Conservation (phyloP, 257 asterid species). For the Agastache rugosa region DNA sequence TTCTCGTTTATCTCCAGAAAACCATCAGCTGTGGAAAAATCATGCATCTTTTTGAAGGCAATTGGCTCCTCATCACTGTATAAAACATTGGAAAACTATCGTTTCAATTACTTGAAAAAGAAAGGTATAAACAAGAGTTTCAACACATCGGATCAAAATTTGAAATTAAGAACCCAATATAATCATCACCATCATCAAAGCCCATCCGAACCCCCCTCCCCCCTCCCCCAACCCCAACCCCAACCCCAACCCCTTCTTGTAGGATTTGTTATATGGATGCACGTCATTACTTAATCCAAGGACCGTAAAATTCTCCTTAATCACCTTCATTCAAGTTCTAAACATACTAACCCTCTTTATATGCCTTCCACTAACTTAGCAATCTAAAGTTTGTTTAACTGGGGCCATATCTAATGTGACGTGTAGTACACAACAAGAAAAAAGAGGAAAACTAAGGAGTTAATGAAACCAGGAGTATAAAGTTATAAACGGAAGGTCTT, state of each 20-base stretch:
- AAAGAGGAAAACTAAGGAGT: neutral
- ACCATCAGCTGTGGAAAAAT: conserved; percentile 78
- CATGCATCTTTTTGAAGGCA: conserved; percentile 80
- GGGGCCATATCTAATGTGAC: neutral
- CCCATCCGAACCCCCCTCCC: no score
- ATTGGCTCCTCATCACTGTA: conserved; percentile 82
- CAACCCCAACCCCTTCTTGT: no score
- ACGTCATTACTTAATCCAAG: neutral
- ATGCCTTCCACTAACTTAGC: neutral
- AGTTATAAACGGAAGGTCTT: neutral
- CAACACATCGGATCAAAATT: neutral
- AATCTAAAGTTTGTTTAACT: neutral
- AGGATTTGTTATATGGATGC: neutral
- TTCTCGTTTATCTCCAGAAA: conserved; percentile 82
- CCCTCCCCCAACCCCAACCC: no score
- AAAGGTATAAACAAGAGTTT: neutral
- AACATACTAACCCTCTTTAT: neutral
- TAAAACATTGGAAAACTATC: neutral
- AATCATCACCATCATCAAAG: neutral
- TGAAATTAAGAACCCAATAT: neutral
- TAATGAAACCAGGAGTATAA: neutral
- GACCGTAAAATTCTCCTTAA: neutral
- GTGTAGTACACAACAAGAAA: neutral
- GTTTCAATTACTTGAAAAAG: conserved; percentile 3
- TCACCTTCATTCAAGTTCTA: neutral